A percentile compares a stretch with the other conserved stretches of the same genome.
These are phyloP conservation scores for Globisporangium spiculum DNA, from an alignment of 352 stramenopile genomes.

Conservation along the genomic window DNA sequence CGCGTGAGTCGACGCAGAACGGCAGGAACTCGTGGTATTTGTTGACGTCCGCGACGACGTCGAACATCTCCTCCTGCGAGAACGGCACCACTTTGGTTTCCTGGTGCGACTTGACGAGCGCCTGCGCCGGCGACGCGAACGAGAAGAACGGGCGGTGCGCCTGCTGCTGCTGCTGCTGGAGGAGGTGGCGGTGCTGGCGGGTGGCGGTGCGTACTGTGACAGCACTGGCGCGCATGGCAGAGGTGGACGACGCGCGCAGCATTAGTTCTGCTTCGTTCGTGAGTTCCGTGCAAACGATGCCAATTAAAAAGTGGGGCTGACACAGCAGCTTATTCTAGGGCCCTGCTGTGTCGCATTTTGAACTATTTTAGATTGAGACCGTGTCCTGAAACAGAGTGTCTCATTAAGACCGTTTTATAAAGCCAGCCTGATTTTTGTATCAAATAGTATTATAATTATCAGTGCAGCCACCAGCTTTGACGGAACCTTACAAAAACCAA, in stretches of 20 bases:
- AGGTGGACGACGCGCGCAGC: slow-evolving; percentile 12
- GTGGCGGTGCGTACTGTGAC: not conserved
- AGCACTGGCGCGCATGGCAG: slow-evolving; percentile 5
- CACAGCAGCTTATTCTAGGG: not conserved
- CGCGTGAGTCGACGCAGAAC: slow-evolving; percentile 77
- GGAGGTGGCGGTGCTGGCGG: not conserved
- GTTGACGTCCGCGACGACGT: slow-evolving; percentile 74
- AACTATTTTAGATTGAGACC: not conserved
- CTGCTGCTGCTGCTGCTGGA: not conserved
- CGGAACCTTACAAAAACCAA: too few species aligned
- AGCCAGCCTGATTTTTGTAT: too few species aligned
- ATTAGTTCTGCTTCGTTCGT: slow-evolving; percentile 19
- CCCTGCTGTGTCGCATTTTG: too few species aligned
- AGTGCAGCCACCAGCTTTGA: too few species aligned
- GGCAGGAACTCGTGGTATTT: slow-evolving; percentile 75
- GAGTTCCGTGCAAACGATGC: not conserved
- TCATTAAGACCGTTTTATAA: not conserved
- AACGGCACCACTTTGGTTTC: slow-evolving; percentile 79
- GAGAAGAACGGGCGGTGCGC: slow-evolving; percentile 45
- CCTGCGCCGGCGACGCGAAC: slow-evolving; percentile 45
- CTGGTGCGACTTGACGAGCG: slow-evolving; percentile 66
- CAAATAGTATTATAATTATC: too few species aligned
- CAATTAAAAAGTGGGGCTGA: slow-evolving; percentile 5
- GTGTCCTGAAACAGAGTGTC: too few species aligned
- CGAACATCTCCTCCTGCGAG: slow-evolving; percentile 73